A percentile compares a stretch with the other conserved stretches of the same genome.
Conservation (phyloP, 73 alveolate species). For the Halteria grandinella region DNA sequence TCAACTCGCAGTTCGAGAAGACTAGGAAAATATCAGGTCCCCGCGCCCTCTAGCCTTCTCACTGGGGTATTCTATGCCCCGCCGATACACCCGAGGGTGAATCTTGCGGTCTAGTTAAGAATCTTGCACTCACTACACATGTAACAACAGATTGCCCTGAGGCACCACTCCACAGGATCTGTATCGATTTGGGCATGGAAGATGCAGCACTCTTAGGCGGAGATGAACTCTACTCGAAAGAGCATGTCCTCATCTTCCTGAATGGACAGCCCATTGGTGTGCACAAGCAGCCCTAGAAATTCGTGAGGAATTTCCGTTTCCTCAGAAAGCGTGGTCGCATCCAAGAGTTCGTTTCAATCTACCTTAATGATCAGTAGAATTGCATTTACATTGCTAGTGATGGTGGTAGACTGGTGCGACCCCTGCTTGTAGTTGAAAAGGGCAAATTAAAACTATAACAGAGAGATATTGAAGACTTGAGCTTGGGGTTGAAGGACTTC, state of each 20-base stretch:
- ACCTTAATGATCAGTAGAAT: constrained; percentile 65
- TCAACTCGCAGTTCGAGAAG: constrained; percentile 96
- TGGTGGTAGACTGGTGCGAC: constrained; percentile 98
- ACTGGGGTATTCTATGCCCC: constrained; percentile 99
- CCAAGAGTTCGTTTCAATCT: constrained; percentile 90
- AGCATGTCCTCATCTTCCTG: constrained; percentile 84
- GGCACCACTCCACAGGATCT: constrained; percentile 76
- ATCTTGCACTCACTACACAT: constrained; percentile 97
- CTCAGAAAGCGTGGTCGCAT: constrained; percentile 93
- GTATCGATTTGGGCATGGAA: constrained; percentile 92
- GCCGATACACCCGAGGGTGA: constrained; percentile 99
- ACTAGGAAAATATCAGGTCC: constrained; percentile 98
- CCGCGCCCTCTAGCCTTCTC: constrained; percentile 96
- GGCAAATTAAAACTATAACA: constrained; percentile 83
- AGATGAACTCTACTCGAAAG: constrained; percentile 76
- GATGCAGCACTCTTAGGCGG: constrained; percentile 90
- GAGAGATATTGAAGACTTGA: constrained; percentile 78
- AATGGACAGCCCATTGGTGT: constrained; percentile 99
- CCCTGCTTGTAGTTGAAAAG: constrained; percentile 94
- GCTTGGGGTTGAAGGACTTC: constrained; percentile 77
- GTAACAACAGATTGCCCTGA: constrained; percentile 94
- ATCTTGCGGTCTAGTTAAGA: constrained; percentile 97
- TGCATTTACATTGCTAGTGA: constrained; percentile 89
- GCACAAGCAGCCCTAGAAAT: constrained; percentile 91
- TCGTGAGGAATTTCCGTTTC: constrained; percentile 87